Evolutionary conservation across 768 basidiomycete genomes (phyloP).

Genomic region (Crucibulum laeve): DNA sequence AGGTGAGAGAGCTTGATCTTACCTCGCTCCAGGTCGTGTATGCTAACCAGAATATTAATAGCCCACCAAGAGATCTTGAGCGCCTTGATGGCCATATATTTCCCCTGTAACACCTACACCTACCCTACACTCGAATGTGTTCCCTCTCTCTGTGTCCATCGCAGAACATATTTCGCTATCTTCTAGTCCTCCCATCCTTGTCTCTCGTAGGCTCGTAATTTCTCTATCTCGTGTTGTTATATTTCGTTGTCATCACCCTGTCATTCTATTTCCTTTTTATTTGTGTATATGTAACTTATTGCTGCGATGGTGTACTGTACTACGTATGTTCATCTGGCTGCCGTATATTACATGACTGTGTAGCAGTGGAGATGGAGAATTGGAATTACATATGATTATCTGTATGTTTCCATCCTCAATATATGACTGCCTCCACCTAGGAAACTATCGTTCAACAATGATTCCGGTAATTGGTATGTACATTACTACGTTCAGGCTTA

Average conservation of each 20-base stretch:
- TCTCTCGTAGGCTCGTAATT: conserved; percentile 5
- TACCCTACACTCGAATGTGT: conserved; percentile 5
- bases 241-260: conserved; percentile 5
- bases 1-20: conserved; percentile 14
- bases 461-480: background rate
- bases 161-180: conserved; percentile 6
- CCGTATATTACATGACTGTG: conserved; percentile 19
- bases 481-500: background rate
- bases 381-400: conserved; percentile 4
- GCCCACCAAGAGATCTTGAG: conserved; percentile 24
- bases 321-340: conserved; percentile 10
- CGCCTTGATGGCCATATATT: background rate
- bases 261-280: conserved; percentile 10
- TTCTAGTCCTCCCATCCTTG: background rate
- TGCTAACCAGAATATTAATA: no score
- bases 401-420: conserved; percentile 3
- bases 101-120: conserved; percentile 14
- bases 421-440: no score
- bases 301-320: conserved; percentile 14
- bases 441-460: background rate
- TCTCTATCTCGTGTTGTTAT: background rate
- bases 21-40: no score
- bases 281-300: conserved; percentile 40
- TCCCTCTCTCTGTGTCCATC: conserved; percentile 5
- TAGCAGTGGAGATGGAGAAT: conserved; percentile 2